These are phyloP conservation scores for Cinchona pubescens DNA, from an alignment of 257 asterid species.

Conservation along the genomic window DNA sequence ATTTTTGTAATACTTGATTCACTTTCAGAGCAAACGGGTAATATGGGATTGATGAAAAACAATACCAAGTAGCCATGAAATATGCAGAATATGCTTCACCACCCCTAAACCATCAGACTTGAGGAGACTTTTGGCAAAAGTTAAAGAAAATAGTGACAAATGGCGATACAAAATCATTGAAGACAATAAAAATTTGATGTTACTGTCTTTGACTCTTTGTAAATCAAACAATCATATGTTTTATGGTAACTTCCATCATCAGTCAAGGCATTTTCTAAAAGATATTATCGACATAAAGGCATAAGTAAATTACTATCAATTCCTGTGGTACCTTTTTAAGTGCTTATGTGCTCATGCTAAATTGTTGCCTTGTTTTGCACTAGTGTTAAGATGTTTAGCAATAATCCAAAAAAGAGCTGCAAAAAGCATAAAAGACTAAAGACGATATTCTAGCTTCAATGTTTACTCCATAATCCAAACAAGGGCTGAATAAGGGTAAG, in stretches of 20 bases:
- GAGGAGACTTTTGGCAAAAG: not conserved
- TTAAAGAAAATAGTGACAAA: not conserved
- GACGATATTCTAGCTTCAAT: too few relatives aligned
- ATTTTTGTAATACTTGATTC: conserved; percentile 44
- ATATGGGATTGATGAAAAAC: conserved; percentile 38
- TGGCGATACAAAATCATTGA: not conserved
- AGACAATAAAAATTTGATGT: not conserved
- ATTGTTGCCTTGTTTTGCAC: too few relatives aligned
- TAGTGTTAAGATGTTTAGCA: too few relatives aligned
- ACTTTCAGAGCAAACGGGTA: conserved; percentile 55
- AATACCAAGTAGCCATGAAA: too few relatives aligned
- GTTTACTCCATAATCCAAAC: too few relatives aligned
- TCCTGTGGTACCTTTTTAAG: too few relatives aligned
- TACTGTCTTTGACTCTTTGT: not conserved
- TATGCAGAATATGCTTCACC: too few relatives aligned
- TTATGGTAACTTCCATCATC: not conserved
- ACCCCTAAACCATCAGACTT: not conserved
- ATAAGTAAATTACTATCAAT: not conserved
- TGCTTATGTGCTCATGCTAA: too few relatives aligned
- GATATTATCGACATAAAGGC: not conserved
- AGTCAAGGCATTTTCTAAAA: not conserved
- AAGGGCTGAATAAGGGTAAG: too few relatives aligned
- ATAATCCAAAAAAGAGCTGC: too few relatives aligned
- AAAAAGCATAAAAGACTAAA: too few relatives aligned
- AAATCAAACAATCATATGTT: not conserved